phyloP scores from a whole-genome alignment of 2,329 filamentous ascomycete species.

The Penicillium sp. region DNA sequence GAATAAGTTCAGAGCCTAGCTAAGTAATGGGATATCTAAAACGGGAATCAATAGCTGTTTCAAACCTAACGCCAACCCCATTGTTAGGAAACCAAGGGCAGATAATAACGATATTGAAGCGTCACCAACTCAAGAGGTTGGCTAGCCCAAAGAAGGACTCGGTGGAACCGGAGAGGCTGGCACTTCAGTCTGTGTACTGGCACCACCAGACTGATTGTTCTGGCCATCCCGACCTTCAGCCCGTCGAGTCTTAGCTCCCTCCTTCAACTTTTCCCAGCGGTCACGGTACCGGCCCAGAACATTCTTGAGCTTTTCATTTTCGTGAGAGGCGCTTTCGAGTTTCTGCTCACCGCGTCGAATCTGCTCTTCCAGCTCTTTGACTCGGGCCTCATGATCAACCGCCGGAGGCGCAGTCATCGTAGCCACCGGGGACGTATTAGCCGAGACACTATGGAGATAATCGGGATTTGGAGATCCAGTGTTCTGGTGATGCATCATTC shows the following conservation, averaged over 20 bases:
- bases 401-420: constrained; percentile 18
- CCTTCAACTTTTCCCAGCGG: constrained; percentile 70
- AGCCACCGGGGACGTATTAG: constrained; percentile 27
- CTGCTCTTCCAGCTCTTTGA: constrained; percentile 69
- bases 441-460: constrained; percentile 33
- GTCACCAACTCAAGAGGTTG: neutral
- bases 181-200: constrained; percentile 11
- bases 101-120: neutral
- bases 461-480: constrained; percentile 32
- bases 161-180: constrained; percentile 11
- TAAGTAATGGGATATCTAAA: neutral
- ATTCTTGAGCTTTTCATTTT: constrained; percentile 61
- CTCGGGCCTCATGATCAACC: constrained; percentile 52
- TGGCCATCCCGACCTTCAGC: constrained; percentile 27
- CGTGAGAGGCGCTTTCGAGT: constrained; percentile 62
- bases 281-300: constrained; percentile 61
- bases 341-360: constrained; percentile 60
- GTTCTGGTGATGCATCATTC: constrained; percentile 49
- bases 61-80: neutral
- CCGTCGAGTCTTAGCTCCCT: constrained; percentile 55
- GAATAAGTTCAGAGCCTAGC: neutral
- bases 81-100: neutral
- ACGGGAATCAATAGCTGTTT: neutral
- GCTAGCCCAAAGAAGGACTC: neutral
- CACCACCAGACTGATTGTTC: constrained; percentile 5